Percentiles rank a stretch among this genome's conserved stretches.
Evolutionary conservation across 176 grass and related monocot genomes (phyloP).

Genomic region (Aechmea fasciata): DNA sequence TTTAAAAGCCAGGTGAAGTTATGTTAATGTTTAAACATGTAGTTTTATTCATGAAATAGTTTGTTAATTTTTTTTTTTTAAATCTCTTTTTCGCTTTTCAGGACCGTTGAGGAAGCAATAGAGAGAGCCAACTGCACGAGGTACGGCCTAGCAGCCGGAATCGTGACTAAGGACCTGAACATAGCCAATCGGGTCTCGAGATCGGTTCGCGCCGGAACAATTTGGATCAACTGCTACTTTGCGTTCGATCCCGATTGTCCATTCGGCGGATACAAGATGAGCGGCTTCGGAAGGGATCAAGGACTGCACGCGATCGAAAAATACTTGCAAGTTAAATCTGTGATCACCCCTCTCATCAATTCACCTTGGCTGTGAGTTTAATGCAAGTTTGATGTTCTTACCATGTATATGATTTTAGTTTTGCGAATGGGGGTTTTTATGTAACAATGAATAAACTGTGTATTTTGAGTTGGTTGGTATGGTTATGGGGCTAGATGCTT

Average conservation of each 20-base stretch:
- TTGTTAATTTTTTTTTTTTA: background rate
- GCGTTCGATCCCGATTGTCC: constrained; percentile 69
- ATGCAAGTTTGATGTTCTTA: too few species aligned
- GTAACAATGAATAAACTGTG: too few species aligned
- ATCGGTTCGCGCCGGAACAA: constrained; percentile 53
- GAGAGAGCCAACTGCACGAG: constrained; percentile 65
- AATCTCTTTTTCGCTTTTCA: constrained; percentile 16
- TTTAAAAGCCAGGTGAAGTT: too few species aligned
- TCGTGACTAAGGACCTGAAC: constrained; percentile 62
- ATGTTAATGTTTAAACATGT: background rate
- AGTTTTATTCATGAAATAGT: background rate
- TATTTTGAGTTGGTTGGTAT: too few species aligned
- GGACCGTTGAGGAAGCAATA: constrained; percentile 63
- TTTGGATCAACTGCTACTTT: constrained; percentile 90
- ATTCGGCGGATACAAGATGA: constrained; percentile 84
- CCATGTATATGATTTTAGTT: background rate
- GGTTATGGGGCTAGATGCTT: too few species aligned
- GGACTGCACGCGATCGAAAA: constrained; percentile 63
- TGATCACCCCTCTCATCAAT: constrained; percentile 61
- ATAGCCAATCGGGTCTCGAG: constrained; percentile 56
- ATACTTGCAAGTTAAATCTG: constrained; percentile 73
- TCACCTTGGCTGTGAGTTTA: constrained; percentile 55
- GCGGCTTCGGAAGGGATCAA: constrained; percentile 66
- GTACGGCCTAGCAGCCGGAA: constrained; percentile 62
- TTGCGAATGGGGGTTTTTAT: background rate